Conservation (phyloP, 2,329 filamentous ascomycete genomes). For the Raffaelea deltoideospora region DNA sequence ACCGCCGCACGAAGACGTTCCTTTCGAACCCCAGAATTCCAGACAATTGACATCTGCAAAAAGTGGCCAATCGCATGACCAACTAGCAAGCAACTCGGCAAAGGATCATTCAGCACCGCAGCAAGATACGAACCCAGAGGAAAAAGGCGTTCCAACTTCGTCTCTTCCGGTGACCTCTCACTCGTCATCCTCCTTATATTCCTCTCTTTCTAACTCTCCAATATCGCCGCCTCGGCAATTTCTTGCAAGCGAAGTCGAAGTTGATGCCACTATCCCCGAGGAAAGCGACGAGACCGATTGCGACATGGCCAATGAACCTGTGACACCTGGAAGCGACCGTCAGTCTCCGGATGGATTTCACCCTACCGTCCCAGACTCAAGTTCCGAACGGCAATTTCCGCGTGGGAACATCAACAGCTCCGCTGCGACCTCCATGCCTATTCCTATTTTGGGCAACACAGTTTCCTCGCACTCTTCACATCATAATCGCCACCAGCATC, state of each 20-base stretch:
- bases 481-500: conserved; percentile 14
- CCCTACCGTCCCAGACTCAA: conserved; percentile 18
- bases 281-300: conserved; percentile 45
- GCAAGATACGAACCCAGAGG: no score
- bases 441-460: no score
- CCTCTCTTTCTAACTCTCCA: conserved; percentile 10
- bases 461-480: no score
- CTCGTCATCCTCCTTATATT: no score
- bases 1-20: conserved; percentile 2
- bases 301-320: conserved; percentile 43
- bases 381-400: no score
- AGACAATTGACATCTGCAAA: neutral
- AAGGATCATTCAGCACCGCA: no score
- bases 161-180: no score
- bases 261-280: conserved; percentile 38
- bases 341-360: conserved; percentile 38
- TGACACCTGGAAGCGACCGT: conserved; percentile 43
- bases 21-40: neutral
- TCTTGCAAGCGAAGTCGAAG: conserved; percentile 24
- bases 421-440: conserved; percentile 1
- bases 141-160: no score
- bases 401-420: no score
- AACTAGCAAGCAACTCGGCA: neutral
- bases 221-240: conserved; percentile 31
- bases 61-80: conserved; percentile 5